Percentiles rank a stretch among this genome's conserved stretches.
phyloP scores from a whole-genome alignment of 805 yeast species.

The Kazachstania martiniae region DNA sequence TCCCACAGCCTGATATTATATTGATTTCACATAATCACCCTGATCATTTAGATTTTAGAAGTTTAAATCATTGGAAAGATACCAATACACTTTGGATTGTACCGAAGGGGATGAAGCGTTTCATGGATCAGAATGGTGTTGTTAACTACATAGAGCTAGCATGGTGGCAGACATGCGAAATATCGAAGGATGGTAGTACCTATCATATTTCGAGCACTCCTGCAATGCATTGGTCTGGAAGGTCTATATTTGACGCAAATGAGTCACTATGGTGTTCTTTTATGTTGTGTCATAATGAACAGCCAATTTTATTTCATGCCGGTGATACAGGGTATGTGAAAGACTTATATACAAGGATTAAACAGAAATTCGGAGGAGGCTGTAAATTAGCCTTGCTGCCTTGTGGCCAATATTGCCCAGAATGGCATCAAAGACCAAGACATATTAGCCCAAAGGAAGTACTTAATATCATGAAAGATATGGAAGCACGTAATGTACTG shows the following conservation, averaged over 20 bases:
- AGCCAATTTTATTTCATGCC: constrained; percentile 76
- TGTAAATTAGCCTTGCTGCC: constrained; percentile 66
- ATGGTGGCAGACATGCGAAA: constrained; percentile 76
- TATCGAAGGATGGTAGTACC: constrained; percentile 33
- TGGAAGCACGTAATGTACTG: constrained; percentile 50
- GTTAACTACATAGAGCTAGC: constrained; percentile 62
- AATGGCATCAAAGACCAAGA: constrained; percentile 87
- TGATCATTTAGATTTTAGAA: constrained; percentile 71
- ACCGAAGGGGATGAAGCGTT: constrained; percentile 64
- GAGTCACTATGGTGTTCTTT: constrained; percentile 84
- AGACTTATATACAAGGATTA: constrained; percentile 60
- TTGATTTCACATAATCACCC: constrained; percentile 92
- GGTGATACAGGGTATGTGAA: constrained; percentile 90
- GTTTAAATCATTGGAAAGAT: constrained; percentile 33
- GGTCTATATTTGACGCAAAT: constrained; percentile 72
- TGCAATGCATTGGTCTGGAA: constrained; percentile 95
- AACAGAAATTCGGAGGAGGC: constrained; percentile 47
- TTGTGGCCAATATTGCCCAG: constrained; percentile 90
- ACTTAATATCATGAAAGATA: constrained; percentile 49
- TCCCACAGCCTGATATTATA: constrained; percentile 61
- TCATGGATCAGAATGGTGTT: constrained; percentile 48
- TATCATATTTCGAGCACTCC: constrained; percentile 85
- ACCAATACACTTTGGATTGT: constrained; percentile 62
- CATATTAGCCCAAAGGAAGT: constrained; percentile 81
- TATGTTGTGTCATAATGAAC: constrained; percentile 51